Conservation (phyloP, 495 filamentous ascomycete genomes). For the Mytilinidion resinicola region DNA sequence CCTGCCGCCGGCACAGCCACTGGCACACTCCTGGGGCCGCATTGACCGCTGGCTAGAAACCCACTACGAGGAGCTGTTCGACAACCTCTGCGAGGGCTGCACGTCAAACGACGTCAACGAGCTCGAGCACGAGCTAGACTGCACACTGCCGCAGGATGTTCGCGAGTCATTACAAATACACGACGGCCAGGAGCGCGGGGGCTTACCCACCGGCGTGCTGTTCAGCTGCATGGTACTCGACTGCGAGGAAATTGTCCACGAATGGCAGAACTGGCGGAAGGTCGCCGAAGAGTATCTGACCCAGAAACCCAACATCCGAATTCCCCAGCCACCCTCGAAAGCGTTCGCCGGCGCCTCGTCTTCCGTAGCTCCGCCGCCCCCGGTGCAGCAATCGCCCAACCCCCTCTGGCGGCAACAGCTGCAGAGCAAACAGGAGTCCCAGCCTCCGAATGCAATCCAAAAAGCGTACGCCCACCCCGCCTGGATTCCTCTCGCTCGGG, state of each 20-base stretch:
- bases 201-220: slow-evolving; percentile 83
- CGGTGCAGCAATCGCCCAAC: slow-evolving; percentile 43
- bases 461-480: slow-evolving; percentile 90
- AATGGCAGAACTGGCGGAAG: slow-evolving; percentile 92
- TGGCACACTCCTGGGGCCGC: slow-evolving; percentile 82
- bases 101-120: slow-evolving; percentile 96
- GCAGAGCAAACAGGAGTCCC: slow-evolving; percentile 75
- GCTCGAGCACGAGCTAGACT: slow-evolving; percentile 91
- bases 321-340: slow-evolving; percentile 55
- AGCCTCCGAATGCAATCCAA: slow-evolving; percentile 78
- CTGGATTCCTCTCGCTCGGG: slow-evolving; percentile 93
- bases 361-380: slow-evolving; percentile 34
- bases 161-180: slow-evolving; percentile 86
- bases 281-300: slow-evolving; percentile 85
- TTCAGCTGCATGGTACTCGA: slow-evolving; percentile 94
- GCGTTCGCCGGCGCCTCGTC: slow-evolving; percentile 59
- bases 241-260: slow-evolving; percentile 96
- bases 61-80: slow-evolving; percentile 88
- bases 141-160: slow-evolving; percentile 86
- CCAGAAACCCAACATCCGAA: slow-evolving; percentile 40
- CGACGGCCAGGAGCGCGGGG: slow-evolving; percentile 93
- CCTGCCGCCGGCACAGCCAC: slow-evolving; percentile 79
- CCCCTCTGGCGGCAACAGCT: slow-evolving; percentile 80
- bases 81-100: slow-evolving; percentile 85
- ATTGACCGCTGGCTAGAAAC: slow-evolving; percentile 93